phyloP scores from a whole-genome alignment of 1,284 basidiomycete genomes.

The Ganoderma boninense region DNA sequence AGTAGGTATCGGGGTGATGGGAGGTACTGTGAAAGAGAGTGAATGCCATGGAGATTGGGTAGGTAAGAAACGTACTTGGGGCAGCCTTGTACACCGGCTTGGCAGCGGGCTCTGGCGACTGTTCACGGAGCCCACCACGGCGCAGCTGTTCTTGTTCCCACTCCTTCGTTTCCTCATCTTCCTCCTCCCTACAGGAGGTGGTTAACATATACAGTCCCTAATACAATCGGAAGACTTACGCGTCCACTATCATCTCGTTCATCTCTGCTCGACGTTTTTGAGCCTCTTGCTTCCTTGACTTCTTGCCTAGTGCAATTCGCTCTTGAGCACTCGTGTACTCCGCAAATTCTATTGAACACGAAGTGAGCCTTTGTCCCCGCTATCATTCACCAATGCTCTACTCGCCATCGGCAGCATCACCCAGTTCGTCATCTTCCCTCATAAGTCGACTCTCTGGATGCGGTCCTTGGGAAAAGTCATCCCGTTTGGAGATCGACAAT shows the following conservation, averaged over 20 bases:
- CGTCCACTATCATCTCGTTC: slow-evolving; percentile 88
- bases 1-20: slow-evolving; percentile 63
- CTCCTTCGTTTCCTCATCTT: slow-evolving; percentile 88
- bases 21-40: slow-evolving; percentile 58
- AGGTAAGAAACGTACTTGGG: slow-evolving; percentile 63
- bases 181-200: slow-evolving; percentile 65
- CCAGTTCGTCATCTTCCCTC: slow-evolving; percentile 90
- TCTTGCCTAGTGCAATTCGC: slow-evolving; percentile 87
- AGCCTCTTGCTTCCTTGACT: slow-evolving; percentile 81
- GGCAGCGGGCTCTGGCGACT: slow-evolving; percentile 41
- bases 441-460: slow-evolving; percentile 90
- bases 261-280: slow-evolving; percentile 77
- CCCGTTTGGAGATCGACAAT: slow-evolving; percentile 69
- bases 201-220: not conserved
- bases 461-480: slow-evolving; percentile 70
- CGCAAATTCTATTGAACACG: slow-evolving; percentile 70
- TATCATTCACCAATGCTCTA: slow-evolving; percentile 10
- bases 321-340: slow-evolving; percentile 92
- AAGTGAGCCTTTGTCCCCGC: not conserved
- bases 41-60: slow-evolving; percentile 22
- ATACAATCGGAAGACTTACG: slow-evolving; percentile 55
- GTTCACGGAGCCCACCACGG: slow-evolving; percentile 67
- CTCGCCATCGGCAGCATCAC: slow-evolving; percentile 92
- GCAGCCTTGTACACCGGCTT: slow-evolving; percentile 77
- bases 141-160: slow-evolving; percentile 92